Base-by-base conservation (phyloP, 805 yeast species). In the Metschnikowia amazonensis region DNA sequence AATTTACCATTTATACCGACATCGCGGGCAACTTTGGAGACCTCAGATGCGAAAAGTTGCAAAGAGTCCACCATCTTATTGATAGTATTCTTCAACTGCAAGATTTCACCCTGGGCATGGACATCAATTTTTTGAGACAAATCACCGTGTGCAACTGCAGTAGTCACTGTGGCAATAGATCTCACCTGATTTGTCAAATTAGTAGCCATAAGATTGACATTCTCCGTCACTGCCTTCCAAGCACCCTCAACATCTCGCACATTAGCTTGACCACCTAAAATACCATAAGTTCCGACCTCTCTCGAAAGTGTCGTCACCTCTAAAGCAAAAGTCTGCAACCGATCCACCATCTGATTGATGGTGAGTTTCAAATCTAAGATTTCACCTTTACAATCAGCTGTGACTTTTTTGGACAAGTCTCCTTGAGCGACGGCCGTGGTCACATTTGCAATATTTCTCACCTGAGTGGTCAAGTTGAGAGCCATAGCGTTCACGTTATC, bases 401-500 rank as follows among this genome's bases (percentile, higher is more conserved):
- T 82, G 39, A 86, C 92, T 61, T 85, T 85, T 51, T 86, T 86
- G 3, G 87, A 80, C 54, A 86, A 69, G 57, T 86, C 92, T 48
- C 95, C 95, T 51, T 82, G 78, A 30, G 94, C 94, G 25, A 86
- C 95, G 2, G 95, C 94, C 11, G 94, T 86, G 6, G 95, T 86
- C 48, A 86, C 95, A 56, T 84, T 84, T 42, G 95, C 95, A 54
- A 86, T 86, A 60, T 86, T 85, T 67, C 95, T 77, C 50, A 88
- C 95, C 64, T 87, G 96, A 33, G 89, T 87, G 1, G 96, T 87
- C 58, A 87, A 74, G 63, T 88, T 88, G 37, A 84, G 71, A 17
- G 96, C 95, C 96, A 87, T 87, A 34, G 95, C 92, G 61, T 87
- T 88, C 46, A 87, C 87, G 57, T 87, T 87, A 63, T 87, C 96